Percentiles rank a stretch among this genome's conserved stretches.
These are phyloP conservation scores for Cryptococcus maquisensis DNA, from an alignment of 1,284 basidiomycete species.

Conservation along the genomic window DNA sequence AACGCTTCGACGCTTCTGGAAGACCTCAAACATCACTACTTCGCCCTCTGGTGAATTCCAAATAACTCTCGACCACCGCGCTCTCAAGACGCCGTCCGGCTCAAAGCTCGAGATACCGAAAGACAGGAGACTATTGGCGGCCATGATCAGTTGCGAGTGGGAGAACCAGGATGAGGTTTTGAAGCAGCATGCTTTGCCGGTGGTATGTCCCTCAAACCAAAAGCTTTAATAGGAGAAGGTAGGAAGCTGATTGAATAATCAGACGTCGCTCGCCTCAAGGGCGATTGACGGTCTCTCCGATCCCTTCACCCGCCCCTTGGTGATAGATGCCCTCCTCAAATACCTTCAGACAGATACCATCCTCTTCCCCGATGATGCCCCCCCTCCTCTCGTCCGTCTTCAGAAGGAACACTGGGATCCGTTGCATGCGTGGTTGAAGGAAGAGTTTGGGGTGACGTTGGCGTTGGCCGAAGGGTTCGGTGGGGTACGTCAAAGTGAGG, in stretches of 20 bases:
- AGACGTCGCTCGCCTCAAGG: constrained; percentile 85
- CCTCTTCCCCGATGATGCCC: constrained; percentile 77
- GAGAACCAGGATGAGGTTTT: constrained; percentile 81
- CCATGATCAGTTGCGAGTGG: constrained; percentile 92
- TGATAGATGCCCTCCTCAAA: constrained; percentile 68
- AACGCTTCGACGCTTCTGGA: constrained; percentile 86
- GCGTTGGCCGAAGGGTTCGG: constrained; percentile 65
- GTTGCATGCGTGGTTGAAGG: constrained; percentile 70
- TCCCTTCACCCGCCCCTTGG: constrained; percentile 58
- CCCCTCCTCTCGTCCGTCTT: constrained; percentile 68
- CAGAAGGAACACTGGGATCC: constrained; percentile 90
- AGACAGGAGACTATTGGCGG: constrained; percentile 67
- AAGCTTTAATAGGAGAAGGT: not conserved
- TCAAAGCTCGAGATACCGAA: constrained; percentile 67
- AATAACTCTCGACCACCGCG: constrained; percentile 76
- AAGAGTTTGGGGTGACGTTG: constrained; percentile 64
- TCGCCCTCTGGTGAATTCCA: constrained; percentile 52
- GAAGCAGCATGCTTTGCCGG: constrained; percentile 85
- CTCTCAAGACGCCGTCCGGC: constrained; percentile 83
- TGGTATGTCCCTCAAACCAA: constrained; percentile 62
- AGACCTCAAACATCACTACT: constrained; percentile 63
- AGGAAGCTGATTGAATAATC: not conserved
- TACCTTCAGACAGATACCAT: constrained; percentile 96
- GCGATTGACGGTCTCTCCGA: constrained; percentile 78
- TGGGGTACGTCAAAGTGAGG: constrained; percentile 62